A percentile compares a stretch with the other conserved stretches of the same genome.
Evolutionary conservation across 2,329 filamentous ascomycete species (phyloP).

Genomic region (Alternaria gaisen): DNA sequence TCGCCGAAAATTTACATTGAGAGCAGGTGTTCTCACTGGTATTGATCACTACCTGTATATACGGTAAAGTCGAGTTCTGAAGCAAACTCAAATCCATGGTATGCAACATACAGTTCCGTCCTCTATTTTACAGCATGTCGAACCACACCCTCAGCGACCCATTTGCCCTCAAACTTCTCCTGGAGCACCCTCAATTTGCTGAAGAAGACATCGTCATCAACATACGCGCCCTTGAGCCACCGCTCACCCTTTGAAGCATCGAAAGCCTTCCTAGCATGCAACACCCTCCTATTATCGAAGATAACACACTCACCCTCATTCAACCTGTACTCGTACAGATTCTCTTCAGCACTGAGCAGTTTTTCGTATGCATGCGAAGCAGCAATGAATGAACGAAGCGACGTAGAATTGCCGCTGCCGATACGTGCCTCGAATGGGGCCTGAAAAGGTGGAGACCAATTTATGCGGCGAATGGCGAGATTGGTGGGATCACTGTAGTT

Average conservation of each 20-base stretch:
- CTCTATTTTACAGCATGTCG: conserved; percentile 25
- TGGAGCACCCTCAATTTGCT: conserved; percentile 57
- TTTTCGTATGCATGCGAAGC: conserved; percentile 66
- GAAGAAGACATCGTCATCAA: conserved; percentile 71
- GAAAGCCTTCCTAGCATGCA: conserved; percentile 84
- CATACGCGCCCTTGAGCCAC: conserved; percentile 87
- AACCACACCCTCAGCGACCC: conserved; percentile 48
- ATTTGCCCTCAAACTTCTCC: conserved; percentile 45
- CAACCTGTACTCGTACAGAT: conserved; percentile 76
- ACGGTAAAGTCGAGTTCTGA: neutral
- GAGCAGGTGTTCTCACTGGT: neutral
- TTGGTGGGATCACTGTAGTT: conserved; percentile 42
- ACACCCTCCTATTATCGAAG: conserved; percentile 87
- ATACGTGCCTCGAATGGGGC: conserved; percentile 57
- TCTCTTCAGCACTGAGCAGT: conserved; percentile 65
- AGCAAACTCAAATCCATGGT: neutral
- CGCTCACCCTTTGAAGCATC: conserved; percentile 71
- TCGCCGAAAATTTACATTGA: neutral
- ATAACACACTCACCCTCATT: conserved; percentile 86
- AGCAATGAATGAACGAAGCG: conserved; percentile 42
- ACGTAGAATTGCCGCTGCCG: conserved; percentile 37
- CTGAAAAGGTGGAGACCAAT: conserved; percentile 86
- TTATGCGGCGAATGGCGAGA: conserved; percentile 57
- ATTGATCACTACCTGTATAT: neutral
- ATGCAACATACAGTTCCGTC: neutral